phyloP scores from a whole-genome alignment of 768 basidiomycete species.

The Baorangia bicolor region DNA sequence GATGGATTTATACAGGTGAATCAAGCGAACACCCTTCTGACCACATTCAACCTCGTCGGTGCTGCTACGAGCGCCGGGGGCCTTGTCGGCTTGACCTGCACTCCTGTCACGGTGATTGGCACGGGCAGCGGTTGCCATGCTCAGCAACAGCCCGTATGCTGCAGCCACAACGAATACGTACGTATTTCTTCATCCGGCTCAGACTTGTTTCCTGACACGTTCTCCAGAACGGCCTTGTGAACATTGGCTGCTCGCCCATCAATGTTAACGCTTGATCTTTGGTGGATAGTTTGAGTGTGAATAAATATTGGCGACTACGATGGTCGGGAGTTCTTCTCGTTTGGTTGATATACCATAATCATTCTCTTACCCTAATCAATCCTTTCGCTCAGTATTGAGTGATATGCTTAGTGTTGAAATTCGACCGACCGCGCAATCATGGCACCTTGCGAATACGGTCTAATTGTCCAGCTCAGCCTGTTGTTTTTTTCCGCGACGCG shows the following conservation, averaged over 20 bases:
- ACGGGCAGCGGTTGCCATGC: slow-evolving; percentile 1
- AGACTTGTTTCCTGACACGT: neutral
- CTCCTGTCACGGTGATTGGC: slow-evolving; percentile 1
- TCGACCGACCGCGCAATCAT: no score
- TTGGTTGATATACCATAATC: neutral
- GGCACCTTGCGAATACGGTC: no score
- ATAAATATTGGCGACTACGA: neutral
- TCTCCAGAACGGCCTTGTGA: neutral
- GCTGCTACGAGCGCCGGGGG: neutral
- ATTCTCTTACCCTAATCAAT: neutral
- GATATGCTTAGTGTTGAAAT: neutral
- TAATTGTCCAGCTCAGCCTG: no score
- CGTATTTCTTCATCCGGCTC: neutral
- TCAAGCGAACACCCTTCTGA: neutral
- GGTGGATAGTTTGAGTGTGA: neutral
- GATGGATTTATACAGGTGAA: neutral
- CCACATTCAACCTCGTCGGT: neutral
- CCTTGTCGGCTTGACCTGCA: slow-evolving; percentile 11
- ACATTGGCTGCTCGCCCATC: slow-evolving; percentile 7
- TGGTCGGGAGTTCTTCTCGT: neutral
- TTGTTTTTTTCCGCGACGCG: no score
- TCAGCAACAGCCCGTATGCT: slow-evolving; percentile 10
- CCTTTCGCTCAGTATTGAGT: neutral
- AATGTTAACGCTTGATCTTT: neutral
- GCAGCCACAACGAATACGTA: slow-evolving; percentile 8